Conservation (phyloP, 1,284 basidiomycete genomes). For the Leccinum angustisporum region DNA sequence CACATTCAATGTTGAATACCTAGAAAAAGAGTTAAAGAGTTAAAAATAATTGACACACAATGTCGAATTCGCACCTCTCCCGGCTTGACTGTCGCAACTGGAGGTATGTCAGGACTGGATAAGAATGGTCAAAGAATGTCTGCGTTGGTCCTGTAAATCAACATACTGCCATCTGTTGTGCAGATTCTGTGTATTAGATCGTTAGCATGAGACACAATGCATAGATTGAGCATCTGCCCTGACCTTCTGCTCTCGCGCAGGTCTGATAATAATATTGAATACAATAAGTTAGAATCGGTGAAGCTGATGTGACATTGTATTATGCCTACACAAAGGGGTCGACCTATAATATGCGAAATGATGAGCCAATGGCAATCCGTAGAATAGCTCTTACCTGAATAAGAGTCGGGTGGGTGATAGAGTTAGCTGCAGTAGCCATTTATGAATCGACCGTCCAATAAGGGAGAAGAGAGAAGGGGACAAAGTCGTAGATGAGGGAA, state of each 20-base stretch:
- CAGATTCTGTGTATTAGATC: slow-evolving; percentile 44
- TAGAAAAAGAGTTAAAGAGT: slow-evolving; percentile 25
- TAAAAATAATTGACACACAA: background rate
- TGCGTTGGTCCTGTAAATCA: background rate
- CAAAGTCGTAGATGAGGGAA: background rate
- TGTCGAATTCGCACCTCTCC: slow-evolving; percentile 45
- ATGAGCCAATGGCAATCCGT: background rate
- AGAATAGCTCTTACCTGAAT: slow-evolving; percentile 31
- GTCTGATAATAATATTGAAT: slow-evolving; percentile 28
- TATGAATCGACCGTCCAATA: slow-evolving; percentile 3
- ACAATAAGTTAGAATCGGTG: background rate
- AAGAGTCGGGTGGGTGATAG: slow-evolving; percentile 53
- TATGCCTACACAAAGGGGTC: slow-evolving; percentile 31
- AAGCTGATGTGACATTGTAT: background rate
- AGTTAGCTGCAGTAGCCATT: slow-evolving; percentile 61
- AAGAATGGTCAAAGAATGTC: slow-evolving; percentile 1
- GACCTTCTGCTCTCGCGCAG: slow-evolving; percentile 64
- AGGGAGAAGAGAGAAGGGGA: background rate
- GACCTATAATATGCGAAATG: slow-evolving; percentile 16
- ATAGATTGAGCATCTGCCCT: background rate
- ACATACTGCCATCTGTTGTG: slow-evolving; percentile 77
- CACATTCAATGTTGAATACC: slow-evolving; percentile 75
- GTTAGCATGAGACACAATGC: background rate
- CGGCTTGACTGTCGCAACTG: slow-evolving; percentile 62
- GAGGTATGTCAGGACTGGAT: slow-evolving; percentile 65